Percentiles rank a stretch among this genome's conserved stretches.
phyloP scores from a whole-genome alignment of 805 yeast species.

The Myxozyma monticola region DNA sequence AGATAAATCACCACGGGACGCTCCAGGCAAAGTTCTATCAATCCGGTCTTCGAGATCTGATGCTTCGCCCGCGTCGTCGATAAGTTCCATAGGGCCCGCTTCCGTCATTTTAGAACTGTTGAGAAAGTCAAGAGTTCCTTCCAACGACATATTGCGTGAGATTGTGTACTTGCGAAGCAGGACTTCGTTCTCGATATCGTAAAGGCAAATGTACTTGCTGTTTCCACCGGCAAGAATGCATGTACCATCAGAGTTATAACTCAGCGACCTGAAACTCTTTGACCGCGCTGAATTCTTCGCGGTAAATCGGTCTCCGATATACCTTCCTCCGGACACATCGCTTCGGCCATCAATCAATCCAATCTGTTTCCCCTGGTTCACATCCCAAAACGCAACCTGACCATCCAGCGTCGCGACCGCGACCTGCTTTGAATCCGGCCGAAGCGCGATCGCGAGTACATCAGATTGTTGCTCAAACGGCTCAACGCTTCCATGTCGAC shows the following conservation, averaged over 20 bases:
- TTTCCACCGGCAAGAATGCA: conserved; percentile 91
- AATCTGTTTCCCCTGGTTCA: conserved; percentile 75
- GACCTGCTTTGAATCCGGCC: conserved; percentile 91
- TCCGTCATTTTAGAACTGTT: conserved; percentile 85
- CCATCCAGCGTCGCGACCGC: conserved; percentile 91
- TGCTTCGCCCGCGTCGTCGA: conserved; percentile 82
- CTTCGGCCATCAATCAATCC: conserved; percentile 82
- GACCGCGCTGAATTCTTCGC: conserved; percentile 80
- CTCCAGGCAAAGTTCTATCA: conserved; percentile 81
- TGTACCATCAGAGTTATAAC: conserved; percentile 86
- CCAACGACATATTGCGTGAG: conserved; percentile 83
- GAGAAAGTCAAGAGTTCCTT: conserved; percentile 78
- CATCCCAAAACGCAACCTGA: conserved; percentile 77
- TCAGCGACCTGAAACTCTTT: conserved; percentile 74
- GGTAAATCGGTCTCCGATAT: conserved; percentile 75
- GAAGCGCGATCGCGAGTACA: conserved; percentile 74
- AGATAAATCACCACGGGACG: conserved; percentile 77
- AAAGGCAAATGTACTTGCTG: conserved; percentile 85
- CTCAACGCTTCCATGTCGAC: conserved; percentile 82
- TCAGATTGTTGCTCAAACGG: conserved; percentile 85
- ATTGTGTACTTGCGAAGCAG: conserved; percentile 77
- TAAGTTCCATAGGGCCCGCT: conserved; percentile 77
- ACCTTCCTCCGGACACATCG: conserved; percentile 86
- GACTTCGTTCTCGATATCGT: conserved; percentile 87
- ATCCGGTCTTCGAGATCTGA: conserved; percentile 81